Evolutionary conservation across 2,329 filamentous ascomycete genomes (phyloP).

Genomic region (Iodosphaeria phyllophila): DNA sequence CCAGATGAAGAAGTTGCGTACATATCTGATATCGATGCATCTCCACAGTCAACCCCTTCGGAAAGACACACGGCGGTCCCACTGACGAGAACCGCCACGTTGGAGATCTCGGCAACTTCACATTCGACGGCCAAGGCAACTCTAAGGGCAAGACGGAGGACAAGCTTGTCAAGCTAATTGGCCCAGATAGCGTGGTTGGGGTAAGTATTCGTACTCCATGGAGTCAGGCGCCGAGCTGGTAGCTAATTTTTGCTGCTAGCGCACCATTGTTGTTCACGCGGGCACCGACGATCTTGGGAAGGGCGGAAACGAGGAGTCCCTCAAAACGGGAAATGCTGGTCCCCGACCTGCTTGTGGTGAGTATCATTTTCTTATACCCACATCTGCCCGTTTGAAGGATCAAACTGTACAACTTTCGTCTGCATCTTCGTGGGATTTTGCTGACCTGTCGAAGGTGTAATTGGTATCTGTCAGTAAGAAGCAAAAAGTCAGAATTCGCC

Average conservation of each 20-base stretch:
- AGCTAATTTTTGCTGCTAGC: conserved; percentile 30
- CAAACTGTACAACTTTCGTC: conserved; percentile 2
- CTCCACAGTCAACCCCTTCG: conserved; percentile 97
- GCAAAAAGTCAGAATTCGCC: no score
- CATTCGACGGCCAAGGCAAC: conserved; percentile 86
- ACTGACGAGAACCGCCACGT: conserved; percentile 75
- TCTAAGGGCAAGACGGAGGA: conserved; percentile 65
- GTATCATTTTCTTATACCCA: conserved; percentile 11
- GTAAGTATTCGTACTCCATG: conserved; percentile 30
- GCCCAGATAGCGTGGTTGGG: conserved; percentile 84
- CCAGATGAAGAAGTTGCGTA: no score
- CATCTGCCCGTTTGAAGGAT: neutral
- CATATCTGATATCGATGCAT: conserved; percentile 2
- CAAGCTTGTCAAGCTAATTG: conserved; percentile 84
- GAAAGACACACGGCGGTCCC: conserved; percentile 83
- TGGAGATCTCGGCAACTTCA: conserved; percentile 93
- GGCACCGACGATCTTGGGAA: conserved; percentile 95
- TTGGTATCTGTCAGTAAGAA: conserved; percentile 69
- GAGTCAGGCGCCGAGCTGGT: neutral
- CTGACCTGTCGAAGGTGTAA: conserved; percentile 41
- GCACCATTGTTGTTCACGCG: conserved; percentile 84
- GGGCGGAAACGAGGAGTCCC: conserved; percentile 81
- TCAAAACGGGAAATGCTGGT: conserved; percentile 97
- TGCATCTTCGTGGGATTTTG: neutral
- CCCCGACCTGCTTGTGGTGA: conserved; percentile 82